A percentile compares a stretch with the other conserved stretches of the same genome.
Conservation (phyloP, 78 protist genomes). For the Cavenderia fasciculata region DNA sequence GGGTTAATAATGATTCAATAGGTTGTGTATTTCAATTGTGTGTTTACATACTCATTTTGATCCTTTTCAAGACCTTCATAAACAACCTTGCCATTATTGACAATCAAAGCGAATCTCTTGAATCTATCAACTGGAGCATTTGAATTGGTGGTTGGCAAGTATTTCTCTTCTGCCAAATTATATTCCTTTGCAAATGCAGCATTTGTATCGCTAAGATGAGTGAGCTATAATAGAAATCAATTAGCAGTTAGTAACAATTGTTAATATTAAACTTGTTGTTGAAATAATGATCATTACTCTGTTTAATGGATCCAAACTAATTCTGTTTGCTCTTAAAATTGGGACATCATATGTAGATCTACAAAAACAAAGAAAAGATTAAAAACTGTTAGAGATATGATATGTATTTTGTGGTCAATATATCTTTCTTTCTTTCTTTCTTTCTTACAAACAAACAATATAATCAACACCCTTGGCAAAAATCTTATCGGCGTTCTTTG, state of each 20-base stretch:
- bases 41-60: not conserved
- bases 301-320: slow-evolving; percentile 37
- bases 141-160: not conserved
- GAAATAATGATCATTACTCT: not conserved
- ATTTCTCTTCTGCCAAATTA: slow-evolving; percentile 1
- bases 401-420: not conserved
- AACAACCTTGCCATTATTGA: slow-evolving; percentile 47
- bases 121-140: not conserved
- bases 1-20: not conserved
- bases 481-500: slow-evolving; percentile 30
- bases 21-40: not conserved
- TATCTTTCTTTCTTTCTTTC: not conserved
- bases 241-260: not conserved
- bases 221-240: not conserved
- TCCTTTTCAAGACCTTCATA: slow-evolving; percentile 46
- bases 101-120: slow-evolving; percentile 47
- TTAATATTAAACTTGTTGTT: not conserved
- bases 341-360: slow-evolving; percentile 6
- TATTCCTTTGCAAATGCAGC: slow-evolving; percentile 5
- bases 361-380: not conserved
- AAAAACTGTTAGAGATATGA: no score
- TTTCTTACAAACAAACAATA: slow-evolving; percentile 40
- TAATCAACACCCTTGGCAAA: slow-evolving; percentile 39
- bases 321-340: slow-evolving; percentile 43
- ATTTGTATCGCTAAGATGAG: slow-evolving; percentile 23